Conservation (phyloP, 1,139 yeast genomes). For the Hemisphaericaspora xylanilytica region DNA sequence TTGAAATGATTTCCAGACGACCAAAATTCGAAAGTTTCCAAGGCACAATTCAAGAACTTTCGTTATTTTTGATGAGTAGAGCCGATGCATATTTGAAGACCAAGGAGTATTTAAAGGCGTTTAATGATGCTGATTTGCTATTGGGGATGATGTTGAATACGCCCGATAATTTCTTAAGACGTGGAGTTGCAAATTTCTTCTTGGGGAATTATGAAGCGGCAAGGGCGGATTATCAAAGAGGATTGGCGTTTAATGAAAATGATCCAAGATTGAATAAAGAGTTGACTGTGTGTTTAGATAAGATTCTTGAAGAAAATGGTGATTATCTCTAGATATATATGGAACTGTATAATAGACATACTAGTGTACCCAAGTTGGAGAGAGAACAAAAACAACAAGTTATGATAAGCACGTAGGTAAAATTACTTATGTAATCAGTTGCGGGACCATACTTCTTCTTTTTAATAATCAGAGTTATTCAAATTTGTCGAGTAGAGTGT, state of each 20-base stretch:
- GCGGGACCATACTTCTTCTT: too few species aligned
- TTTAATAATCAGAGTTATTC: too few species aligned
- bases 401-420: too few species aligned
- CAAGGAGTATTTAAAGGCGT: constrained; percentile 67
- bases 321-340: constrained; percentile 30
- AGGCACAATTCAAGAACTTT: constrained; percentile 73
- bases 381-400: too few species aligned
- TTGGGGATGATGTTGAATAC: constrained; percentile 60
- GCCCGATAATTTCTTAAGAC: constrained; percentile 79
- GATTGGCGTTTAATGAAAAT: constrained; percentile 60
- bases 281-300: constrained; percentile 43
- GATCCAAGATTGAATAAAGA: constrained; percentile 45
- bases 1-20: constrained; percentile 78
- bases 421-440: too few species aligned
- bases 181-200: constrained; percentile 71
- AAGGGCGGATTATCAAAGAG: constrained; percentile 73
- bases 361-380: too few species aligned
- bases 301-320: constrained; percentile 53
- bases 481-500: too few species aligned
- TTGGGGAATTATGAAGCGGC: constrained; percentile 74
- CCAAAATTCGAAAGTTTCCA: constrained; percentile 86
- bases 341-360: not conserved
- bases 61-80: constrained; percentile 70
- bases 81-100: constrained; percentile 77
- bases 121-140: constrained; percentile 77